Percentiles rank a stretch among this genome's conserved stretches.
Evolutionary conservation across 768 basidiomycete genomes (phyloP).

Genomic region (Termitomyces titanicus): DNA sequence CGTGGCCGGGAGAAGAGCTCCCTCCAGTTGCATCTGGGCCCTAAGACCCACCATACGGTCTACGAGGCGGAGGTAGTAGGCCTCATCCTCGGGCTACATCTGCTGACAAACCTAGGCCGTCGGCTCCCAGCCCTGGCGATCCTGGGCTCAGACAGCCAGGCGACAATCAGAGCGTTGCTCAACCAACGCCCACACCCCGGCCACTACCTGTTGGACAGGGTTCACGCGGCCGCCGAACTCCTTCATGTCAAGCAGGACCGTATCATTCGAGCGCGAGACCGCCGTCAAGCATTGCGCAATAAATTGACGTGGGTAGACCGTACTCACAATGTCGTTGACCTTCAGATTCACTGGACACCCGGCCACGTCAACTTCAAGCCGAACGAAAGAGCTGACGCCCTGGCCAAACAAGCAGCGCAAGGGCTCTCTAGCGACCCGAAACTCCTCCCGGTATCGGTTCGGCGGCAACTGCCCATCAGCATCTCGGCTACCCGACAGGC

Average conservation of each 20-base stretch:
- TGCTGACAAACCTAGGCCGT: constrained; percentile 10
- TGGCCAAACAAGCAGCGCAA: constrained; percentile 5
- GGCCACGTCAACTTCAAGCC: constrained; percentile 7
- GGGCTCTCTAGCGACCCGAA: background rate
- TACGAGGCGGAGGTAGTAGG: background rate
- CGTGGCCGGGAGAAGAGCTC: background rate
- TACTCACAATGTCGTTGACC: background rate
- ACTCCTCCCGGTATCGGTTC: constrained; percentile 3
- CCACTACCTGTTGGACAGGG: constrained; percentile 5
- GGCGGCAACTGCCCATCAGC: constrained; percentile 7
- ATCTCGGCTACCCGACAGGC: constrained; percentile 6
- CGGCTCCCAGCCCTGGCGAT: background rate
- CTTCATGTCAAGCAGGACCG: constrained; percentile 1
- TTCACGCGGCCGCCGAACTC: background rate
- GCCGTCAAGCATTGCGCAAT: background rate
- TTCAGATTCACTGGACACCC: constrained; percentile 5
- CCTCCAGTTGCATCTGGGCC: constrained; percentile 2
- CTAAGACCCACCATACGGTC: background rate
- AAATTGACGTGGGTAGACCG: background rate
- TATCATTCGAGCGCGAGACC: background rate
- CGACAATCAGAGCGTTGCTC: constrained; percentile 1
- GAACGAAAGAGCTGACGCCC: constrained; percentile 6
- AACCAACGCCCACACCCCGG: constrained; percentile 7
- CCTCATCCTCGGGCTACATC: background rate
- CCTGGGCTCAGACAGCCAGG: constrained; percentile 7